These are phyloP conservation scores for Adansonia gregorii DNA, from an alignment of 441 rosid species.

Conservation along the genomic window DNA sequence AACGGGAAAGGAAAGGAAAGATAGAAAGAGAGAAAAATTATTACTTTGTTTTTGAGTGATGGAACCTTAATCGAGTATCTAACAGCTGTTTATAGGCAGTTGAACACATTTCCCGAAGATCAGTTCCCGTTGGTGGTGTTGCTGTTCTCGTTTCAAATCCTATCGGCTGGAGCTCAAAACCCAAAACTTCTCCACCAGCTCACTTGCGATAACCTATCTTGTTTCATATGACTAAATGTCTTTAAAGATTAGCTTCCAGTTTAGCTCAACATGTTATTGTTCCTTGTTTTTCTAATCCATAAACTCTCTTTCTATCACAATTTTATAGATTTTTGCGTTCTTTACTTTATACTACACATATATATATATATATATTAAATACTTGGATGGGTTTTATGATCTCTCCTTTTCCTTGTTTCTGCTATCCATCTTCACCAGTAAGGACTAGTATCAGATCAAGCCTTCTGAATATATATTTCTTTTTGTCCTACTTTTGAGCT, in stretches of 20 bases:
- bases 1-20: background rate
- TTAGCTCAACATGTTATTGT: conserved; percentile 9
- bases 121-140: conserved; percentile 26
- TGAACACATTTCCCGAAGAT: conserved; percentile 49
- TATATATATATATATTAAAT: conserved; percentile 7
- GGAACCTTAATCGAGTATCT: conserved; percentile 37
- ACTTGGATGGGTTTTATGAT: conserved; percentile 28
- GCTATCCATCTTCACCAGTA: conserved; percentile 27
- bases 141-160: conserved; percentile 9
- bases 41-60: conserved; percentile 32
- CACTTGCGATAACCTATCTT: background rate
- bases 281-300: conserved; percentile 1
- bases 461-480: conserved; percentile 24
- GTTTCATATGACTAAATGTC: background rate
- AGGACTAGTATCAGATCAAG: conserved; percentile 25
- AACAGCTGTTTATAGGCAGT: conserved; percentile 32
- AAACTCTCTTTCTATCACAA: conserved; percentile 13
- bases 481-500: conserved; percentile 5
- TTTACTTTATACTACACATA: background rate
- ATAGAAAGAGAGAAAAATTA: background rate
- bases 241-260: conserved; percentile 27
- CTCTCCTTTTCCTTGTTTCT: conserved; percentile 22
- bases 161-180: conserved; percentile 7
- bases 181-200: conserved; percentile 15
- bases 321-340: conserved; percentile 20